Evolutionary conservation across 306 rosid species (phyloP), one percentile per base, ranked within the genome.

Genomic region (Myrica gale): DNA sequence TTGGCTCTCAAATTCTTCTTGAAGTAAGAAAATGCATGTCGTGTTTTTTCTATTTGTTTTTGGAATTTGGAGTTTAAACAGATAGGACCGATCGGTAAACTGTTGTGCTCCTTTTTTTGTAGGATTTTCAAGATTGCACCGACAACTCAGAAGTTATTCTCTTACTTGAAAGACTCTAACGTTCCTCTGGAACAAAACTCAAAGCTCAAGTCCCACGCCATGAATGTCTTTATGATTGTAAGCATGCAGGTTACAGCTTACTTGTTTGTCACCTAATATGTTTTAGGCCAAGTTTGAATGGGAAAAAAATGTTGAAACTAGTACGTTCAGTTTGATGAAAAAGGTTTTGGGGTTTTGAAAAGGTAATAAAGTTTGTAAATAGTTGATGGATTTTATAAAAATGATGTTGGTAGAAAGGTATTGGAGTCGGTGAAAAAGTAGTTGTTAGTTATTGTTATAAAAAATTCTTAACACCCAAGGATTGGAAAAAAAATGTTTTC

Each of bases 101-200:
- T n/a, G n/a, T n/a, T n/a, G n/a, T n/a, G n/a, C n/a, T n/a, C n/a
- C n/a, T n/a, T n/a, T n/a, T n/a, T n/a, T n/a, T n/a, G n/a, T n/a
- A 91, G 98, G 84, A 81, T 88, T 78, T 91, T 93, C 78, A 93
- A 91, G 83, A 91, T 90, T 53, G 97, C 98, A 17, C 97, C 97
- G 8, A 83, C 97, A 4, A 92, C 92, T 43, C 84, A 88, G 85
- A 88, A 87, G 63, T 3, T 93, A 72, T 91, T 93, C 85, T 76
- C 96, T 3, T 93, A 84, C 80, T 68, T 93, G 86, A 87, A n/a
- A 87, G 96, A 93, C 62, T 78, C 98, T 3, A 78, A 84, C 1
- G 83, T 91, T 76, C 97, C 98, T 68, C 75, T 87, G 80, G 97
- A 90, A 74, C 85, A 89, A 76, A 94, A 91, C 69, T 88, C 94